These are phyloP conservation scores for Dothidotthia symphoricarpi DNA, from an alignment of 2,329 filamentous ascomycete genomes.

Conservation along the genomic window DNA sequence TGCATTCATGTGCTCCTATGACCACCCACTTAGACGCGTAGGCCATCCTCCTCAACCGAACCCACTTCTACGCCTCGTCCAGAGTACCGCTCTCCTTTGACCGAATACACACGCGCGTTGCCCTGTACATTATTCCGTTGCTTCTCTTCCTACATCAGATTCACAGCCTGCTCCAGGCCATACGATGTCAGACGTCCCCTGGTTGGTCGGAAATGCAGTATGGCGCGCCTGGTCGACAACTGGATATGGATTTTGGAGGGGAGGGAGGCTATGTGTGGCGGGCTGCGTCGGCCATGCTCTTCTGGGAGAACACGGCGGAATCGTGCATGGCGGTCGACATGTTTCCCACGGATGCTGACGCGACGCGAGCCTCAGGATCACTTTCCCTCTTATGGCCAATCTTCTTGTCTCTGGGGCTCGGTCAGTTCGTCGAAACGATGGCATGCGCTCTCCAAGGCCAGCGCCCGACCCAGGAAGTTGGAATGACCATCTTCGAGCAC, in stretches of 20 bases:
- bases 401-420: constrained; percentile 66
- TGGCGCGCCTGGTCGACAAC: constrained; percentile 43
- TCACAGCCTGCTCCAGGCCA: constrained; percentile 70
- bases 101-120: constrained; percentile 56
- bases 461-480: constrained; percentile 76
- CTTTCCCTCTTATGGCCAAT: constrained; percentile 73
- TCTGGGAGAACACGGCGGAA: constrained; percentile 69
- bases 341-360: constrained; percentile 54
- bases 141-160: constrained; percentile 57
- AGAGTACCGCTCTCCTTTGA: constrained; percentile 73
- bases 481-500: constrained; percentile 95
- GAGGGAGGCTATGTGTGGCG: constrained; percentile 69
- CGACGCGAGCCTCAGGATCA: constrained; percentile 67
- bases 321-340: constrained; percentile 77
- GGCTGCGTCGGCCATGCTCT: constrained; percentile 68
- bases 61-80: constrained; percentile 89
- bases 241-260: constrained; percentile 51
- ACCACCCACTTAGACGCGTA: constrained; percentile 24
- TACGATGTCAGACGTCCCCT: constrained; percentile 79
- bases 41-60: constrained; percentile 85
- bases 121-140: constrained; percentile 34
- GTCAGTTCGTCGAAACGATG: constrained; percentile 86
- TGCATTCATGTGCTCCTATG: too few species aligned
- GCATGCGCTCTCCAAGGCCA: constrained; percentile 85
- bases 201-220: constrained; percentile 49